phyloP scores from a whole-genome alignment of 2,329 filamentous ascomycete genomes.

The Paecilomyces niveus region DNA sequence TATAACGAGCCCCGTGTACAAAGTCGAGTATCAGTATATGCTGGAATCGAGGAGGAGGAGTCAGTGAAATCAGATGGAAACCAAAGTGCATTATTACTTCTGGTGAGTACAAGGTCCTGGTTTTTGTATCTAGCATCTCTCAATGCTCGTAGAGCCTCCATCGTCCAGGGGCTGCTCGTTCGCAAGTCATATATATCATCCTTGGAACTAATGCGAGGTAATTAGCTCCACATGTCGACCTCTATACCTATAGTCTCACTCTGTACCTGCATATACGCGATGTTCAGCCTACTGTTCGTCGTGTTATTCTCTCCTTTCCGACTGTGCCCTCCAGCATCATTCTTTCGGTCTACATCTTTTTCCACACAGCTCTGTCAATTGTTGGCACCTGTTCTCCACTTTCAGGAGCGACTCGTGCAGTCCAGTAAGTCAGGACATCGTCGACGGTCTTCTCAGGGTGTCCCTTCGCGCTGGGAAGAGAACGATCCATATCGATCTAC shows the following conservation, averaged over 20 bases:
- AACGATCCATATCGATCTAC: slow-evolving; percentile 35
- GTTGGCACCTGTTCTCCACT: slow-evolving; percentile 47
- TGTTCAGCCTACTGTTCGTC: slow-evolving; percentile 45
- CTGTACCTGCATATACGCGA: slow-evolving; percentile 47
- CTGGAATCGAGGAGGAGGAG: slow-evolving; percentile 16
- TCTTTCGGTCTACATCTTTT: slow-evolving; percentile 39
- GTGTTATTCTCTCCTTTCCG: slow-evolving; percentile 48
- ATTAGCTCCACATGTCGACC: slow-evolving; percentile 46
- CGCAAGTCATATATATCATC: neutral
- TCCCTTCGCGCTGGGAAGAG: slow-evolving; percentile 24
- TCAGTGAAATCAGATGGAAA: slow-evolving; percentile 14
- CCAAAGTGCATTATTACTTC: slow-evolving; percentile 39
- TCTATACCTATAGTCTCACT: slow-evolving; percentile 50
- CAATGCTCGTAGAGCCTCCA: neutral
- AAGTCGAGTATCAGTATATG: slow-evolving; percentile 13
- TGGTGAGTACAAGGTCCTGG: slow-evolving; percentile 21
- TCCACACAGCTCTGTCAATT: slow-evolving; percentile 45
- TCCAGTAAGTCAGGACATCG: slow-evolving; percentile 11
- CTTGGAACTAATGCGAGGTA: neutral
- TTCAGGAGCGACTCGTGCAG: slow-evolving; percentile 29
- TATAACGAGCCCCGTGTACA: slow-evolving; percentile 16
- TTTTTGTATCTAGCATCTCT: neutral
- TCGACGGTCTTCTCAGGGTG: slow-evolving; percentile 12
- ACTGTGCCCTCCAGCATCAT: slow-evolving; percentile 41
- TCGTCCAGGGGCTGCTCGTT: neutral